phyloP scores from a whole-genome alignment of 495 filamentous ascomycete species.

The Clavariopsis aquatica region DNA sequence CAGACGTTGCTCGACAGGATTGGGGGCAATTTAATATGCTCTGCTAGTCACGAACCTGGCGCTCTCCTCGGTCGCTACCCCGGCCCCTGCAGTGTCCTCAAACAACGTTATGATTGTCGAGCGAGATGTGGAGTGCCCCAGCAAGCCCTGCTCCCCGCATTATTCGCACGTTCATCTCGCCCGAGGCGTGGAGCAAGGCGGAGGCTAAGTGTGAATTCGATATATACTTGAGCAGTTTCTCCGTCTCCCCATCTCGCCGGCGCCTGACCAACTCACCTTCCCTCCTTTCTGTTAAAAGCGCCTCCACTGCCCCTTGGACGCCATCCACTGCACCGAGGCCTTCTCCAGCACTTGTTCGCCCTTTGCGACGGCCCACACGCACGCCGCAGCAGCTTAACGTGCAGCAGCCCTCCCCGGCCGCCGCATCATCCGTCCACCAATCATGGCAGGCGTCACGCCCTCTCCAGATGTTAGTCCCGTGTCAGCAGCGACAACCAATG shows the following conservation, averaged over 20 bases:
- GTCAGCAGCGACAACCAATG: slow-evolving; percentile 41
- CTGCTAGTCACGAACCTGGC: slow-evolving; percentile 26
- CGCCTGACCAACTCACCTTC: slow-evolving; percentile 1
- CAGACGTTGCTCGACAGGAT: slow-evolving; percentile 21
- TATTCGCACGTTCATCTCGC: slow-evolving; percentile 19
- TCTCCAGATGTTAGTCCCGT: slow-evolving; percentile 42
- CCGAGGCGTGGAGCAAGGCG: slow-evolving; percentile 16
- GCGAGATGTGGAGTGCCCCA: slow-evolving; percentile 26
- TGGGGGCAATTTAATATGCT: slow-evolving; percentile 28
- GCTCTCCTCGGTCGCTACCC: slow-evolving; percentile 7
- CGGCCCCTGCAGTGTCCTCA: slow-evolving; percentile 21
- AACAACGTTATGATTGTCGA: slow-evolving; percentile 23
- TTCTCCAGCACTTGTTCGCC: background rate
- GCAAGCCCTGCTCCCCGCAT: slow-evolving; percentile 34
- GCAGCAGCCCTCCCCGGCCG: slow-evolving; percentile 24
- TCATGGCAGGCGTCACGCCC: slow-evolving; percentile 37
- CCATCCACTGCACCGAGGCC: slow-evolving; percentile 10
- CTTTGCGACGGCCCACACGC: slow-evolving; percentile 1
- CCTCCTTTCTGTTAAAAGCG: background rate
- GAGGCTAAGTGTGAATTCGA: slow-evolving; percentile 12
- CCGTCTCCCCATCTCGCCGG: slow-evolving; percentile 1
- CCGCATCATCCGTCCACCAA: slow-evolving; percentile 31
- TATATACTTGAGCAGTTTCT: slow-evolving; percentile 26
- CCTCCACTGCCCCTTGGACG: background rate
- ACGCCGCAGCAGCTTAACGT: slow-evolving; percentile 23